Percentiles rank a stretch among this genome's conserved stretches.
These are phyloP conservation scores for Desmodesmus armatus DNA, from an alignment of 139 green algal species.

Conservation along the genomic window DNA sequence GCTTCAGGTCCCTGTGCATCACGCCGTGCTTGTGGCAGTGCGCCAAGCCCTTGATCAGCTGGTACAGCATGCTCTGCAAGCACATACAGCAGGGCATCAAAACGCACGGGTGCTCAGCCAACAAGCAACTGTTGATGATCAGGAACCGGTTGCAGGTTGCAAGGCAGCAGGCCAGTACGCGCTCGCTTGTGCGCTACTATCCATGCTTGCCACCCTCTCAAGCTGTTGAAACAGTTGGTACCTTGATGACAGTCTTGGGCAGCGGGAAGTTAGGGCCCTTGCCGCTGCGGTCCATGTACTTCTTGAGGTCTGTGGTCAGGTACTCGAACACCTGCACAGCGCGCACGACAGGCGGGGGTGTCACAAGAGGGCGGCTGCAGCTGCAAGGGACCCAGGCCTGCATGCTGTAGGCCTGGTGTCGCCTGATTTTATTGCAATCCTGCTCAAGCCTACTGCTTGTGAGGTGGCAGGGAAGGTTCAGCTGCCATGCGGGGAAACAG, in stretches of 20 bases:
- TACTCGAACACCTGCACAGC: slow-evolving; percentile 93
- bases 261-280: slow-evolving; percentile 81
- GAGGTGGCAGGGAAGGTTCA: no score
- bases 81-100: no score
- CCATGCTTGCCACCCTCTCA: not conserved
- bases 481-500: no score
- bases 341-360: not conserved
- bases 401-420: not conserved
- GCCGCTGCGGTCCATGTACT: slow-evolving; percentile 96
- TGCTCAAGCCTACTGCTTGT: not conserved
- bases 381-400: not conserved
- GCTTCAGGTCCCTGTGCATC: slow-evolving; percentile 98
- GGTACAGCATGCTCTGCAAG: slow-evolving; percentile 97
- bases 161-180: not conserved
- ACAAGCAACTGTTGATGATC: no score
- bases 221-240: no score
- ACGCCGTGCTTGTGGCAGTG: slow-evolving; percentile 97
- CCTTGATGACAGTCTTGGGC: slow-evolving; percentile 77
- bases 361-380: not conserved
- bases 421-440: not conserved
- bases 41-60: slow-evolving; percentile 94
- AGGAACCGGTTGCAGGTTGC: not conserved
- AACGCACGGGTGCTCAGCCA: no score
- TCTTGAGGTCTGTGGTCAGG: slow-evolving; percentile 98
- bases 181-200: not conserved